Evolutionary conservation across 2,329 filamentous ascomycete species (phyloP), one percentile per base, ranked within the genome.

Genomic region (Pestalotiopsis sp.): DNA sequence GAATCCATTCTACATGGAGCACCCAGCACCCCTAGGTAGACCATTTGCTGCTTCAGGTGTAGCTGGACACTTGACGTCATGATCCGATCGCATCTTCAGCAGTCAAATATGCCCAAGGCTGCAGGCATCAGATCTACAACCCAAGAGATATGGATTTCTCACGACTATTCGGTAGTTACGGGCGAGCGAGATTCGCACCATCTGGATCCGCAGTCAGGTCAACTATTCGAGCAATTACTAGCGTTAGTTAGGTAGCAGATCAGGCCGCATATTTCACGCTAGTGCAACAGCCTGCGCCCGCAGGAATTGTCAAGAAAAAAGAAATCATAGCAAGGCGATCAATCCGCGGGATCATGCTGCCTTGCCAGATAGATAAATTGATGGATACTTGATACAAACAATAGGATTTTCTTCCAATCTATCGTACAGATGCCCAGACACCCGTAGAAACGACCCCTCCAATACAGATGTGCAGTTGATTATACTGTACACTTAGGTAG

Each of bases 271-370:
- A 25, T n/a, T 57, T 64, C 45, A n/a, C n/a, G 14, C 61, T 64
- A 64, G 61, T n/a, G 36, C 38, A 14, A 38, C 39, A 66, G 45
- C 62, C 65, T 41, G 63, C 65, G 52, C 64, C 64, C 61, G 68
- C 45, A 68, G 61, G 64, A 20, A 52, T 52, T 17, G 45, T 52
- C n/a, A 23, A 67, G 68, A 66, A 68, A 27, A 71, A 68, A 66
- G 70, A 60, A 25, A 69, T 70, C 70, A 68, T 68, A 70, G 49
- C 71, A 69, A 69, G 70, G 67, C 68, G 69, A 71, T 70, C 66
- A 69, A 70, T 59, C 67, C 66, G 68, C 45, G 45, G 45, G 45
- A 52, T n/a, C 45, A 20, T n/a, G 45, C 17, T 52, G 45, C 45
- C n/a, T 52, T n/a, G 17, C 45, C 45, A 52, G 45, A 52, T 20